Base-by-base conservation (phyloP, 129 eudicot species). In the Tagetes patula region DNA sequence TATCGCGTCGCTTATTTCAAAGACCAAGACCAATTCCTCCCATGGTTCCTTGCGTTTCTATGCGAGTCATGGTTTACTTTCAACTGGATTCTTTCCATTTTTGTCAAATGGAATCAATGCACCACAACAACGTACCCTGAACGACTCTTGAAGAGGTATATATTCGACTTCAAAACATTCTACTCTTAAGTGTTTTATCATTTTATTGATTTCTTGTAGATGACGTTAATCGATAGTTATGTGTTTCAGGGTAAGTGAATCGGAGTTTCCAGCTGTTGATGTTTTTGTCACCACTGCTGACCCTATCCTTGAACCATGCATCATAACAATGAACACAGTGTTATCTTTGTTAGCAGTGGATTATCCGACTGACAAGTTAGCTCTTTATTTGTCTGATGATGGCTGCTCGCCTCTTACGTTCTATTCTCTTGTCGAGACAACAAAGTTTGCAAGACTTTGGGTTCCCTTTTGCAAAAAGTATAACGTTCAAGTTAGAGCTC, bases 211-310 rank as follows among this genome's bases (percentile, higher is more conserved):
- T n/a, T 14, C 52, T 2, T 11, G 52, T 11, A 47, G 52, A 47
- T 47, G 52, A 47, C 11, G 10, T 11, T 47, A 20, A 20, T 20
- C 27, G 5, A 11, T 11, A 11, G 11, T 2, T 5, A 2, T 47
- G 5, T 13, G 65, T 48, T 77, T 42, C 45, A 81, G 81, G 74
- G 50, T 72, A 70, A 70, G 3, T 3, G 80, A 78, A 14, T 50
- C 62, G 0, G 77, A 87, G 63, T 79, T 87, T 13, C 87, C 89
- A 1, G 1, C 59, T 0, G 77, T 87, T 8, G 92, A 87, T 56
- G 77, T 87, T 50, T 87, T 87, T 47, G 89, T 85, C 27, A 85
- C 89, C 7, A 85, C 89, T 0, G 84, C 89, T 0, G 89, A 82
- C 43, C 73, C 82, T 2, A 38, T 75, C 39, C 65, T 82, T 20